Evolutionary conservation across 208 protist species (phyloP).

Genomic region (Wallacemonas sp.): DNA sequence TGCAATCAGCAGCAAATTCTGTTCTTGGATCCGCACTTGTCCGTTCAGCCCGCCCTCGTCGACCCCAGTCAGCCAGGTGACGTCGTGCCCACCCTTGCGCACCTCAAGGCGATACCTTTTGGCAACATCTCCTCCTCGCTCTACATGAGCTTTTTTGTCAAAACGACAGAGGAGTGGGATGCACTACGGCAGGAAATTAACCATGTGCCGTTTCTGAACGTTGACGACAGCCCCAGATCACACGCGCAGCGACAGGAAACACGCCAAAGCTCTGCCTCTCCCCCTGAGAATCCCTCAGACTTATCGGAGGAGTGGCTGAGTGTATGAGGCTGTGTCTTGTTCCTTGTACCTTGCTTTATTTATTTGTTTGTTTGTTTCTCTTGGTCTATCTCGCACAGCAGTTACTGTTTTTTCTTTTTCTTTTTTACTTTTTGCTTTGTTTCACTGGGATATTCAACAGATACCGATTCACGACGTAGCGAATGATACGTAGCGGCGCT

Average conservation of each 20-base stretch:
- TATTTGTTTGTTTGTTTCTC: too few relatives aligned
- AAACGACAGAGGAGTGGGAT: slow-evolving; percentile 33
- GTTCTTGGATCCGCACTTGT: slow-evolving; percentile 77
- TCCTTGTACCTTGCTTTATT: too few relatives aligned
- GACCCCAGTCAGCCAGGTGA: slow-evolving; percentile 13
- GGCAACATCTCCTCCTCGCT: slow-evolving; percentile 65
- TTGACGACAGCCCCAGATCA: slow-evolving; percentile 17
- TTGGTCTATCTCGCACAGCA: too few relatives aligned
- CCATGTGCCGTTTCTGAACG: slow-evolving; percentile 26
- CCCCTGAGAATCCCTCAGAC: too few relatives aligned
- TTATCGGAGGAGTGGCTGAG: too few relatives aligned
- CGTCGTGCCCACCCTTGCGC: slow-evolving; percentile 30
- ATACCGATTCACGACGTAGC: too few relatives aligned
- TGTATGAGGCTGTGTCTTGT: too few relatives aligned
- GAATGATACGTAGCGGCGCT: too few relatives aligned
- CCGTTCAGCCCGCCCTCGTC: slow-evolving; percentile 44
- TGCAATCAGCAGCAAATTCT: slow-evolving; percentile 52
- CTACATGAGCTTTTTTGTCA: slow-evolving; percentile 65
- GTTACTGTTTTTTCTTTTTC: neutral
- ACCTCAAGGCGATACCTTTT: slow-evolving; percentile 59
- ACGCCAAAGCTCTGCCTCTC: too few relatives aligned
- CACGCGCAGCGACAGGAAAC: neutral
- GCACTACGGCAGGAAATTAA: slow-evolving; percentile 31
- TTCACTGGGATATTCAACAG: too few relatives aligned
- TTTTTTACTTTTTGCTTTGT: neutral